Evolutionary conservation across 208 protist species (phyloP).

Genomic region (Balamuthia mandrillaris): DNA sequence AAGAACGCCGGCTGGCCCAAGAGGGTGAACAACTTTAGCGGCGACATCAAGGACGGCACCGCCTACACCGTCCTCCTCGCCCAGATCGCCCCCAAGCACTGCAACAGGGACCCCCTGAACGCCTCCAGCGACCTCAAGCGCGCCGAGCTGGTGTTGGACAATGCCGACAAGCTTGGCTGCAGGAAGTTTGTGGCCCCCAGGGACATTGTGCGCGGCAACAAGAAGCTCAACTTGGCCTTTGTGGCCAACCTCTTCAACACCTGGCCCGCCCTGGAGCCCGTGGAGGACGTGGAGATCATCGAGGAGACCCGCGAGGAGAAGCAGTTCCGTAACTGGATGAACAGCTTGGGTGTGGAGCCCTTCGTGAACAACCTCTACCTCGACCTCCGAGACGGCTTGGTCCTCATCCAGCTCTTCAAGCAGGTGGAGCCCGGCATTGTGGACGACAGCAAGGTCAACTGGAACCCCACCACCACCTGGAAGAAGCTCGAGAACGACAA

Average conservation of each 20-base stretch:
- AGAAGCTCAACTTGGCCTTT: conserved; percentile 79
- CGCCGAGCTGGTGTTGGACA: conserved; percentile 72
- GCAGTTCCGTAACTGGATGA: conserved; percentile 81
- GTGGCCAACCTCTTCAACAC: conserved; percentile 81
- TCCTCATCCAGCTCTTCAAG: conserved; percentile 77
- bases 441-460: conserved; percentile 75
- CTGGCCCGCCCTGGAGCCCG: conserved; percentile 52
- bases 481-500: conserved; percentile 84
- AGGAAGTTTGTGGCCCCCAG: conserved; percentile 73
- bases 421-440: conserved; percentile 75
- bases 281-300: conserved; percentile 45
- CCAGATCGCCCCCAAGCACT: conserved; percentile 70
- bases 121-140: conserved; percentile 58
- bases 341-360: conserved; percentile 75
- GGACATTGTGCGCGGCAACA: conserved; percentile 71
- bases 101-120: conserved; percentile 57
- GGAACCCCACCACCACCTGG: conserved; percentile 62
- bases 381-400: conserved; percentile 74
- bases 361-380: conserved; percentile 76
- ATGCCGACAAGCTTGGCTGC: conserved; percentile 79
- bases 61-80: conserved; percentile 75
- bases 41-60: conserved; percentile 66
- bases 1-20: conserved; percentile 61
- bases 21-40: conserved; percentile 76
- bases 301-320: conserved; percentile 76